Percentiles rank a stretch among this genome's conserved stretches.
These are phyloP conservation scores for Penicillium janthinellum DNA, from an alignment of 2,329 filamentous ascomycete species.

Conservation along the genomic window DNA sequence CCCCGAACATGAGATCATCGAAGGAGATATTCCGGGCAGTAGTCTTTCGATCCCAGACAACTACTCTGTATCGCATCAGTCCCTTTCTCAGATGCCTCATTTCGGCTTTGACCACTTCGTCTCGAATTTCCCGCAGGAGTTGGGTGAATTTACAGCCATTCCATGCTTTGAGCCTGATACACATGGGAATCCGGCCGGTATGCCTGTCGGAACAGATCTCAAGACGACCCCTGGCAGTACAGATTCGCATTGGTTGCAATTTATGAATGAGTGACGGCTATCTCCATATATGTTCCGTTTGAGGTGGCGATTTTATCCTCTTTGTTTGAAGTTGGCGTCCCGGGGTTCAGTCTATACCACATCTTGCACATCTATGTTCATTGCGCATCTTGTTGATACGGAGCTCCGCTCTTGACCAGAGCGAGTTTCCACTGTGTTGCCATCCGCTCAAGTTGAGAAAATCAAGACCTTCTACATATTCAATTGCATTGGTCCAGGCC, in stretches of 20 bases:
- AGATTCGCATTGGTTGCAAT: slow-evolving; percentile 40
- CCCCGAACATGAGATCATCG: slow-evolving; percentile 21
- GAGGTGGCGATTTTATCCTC: slow-evolving; percentile 6
- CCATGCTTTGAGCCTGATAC: slow-evolving; percentile 42
- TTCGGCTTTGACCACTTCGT: slow-evolving; percentile 45
- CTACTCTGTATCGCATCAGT: slow-evolving; percentile 33
- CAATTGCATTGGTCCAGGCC: not conserved
- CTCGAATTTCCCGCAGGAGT: slow-evolving; percentile 44
- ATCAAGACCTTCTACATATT: not conserved
- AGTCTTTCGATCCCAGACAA: slow-evolving; percentile 29
- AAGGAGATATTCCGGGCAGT: slow-evolving; percentile 24
- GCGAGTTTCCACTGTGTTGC: not conserved
- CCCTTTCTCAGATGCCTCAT: slow-evolving; percentile 35
- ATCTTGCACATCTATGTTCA: not conserved
- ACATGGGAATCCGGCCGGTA: slow-evolving; percentile 22
- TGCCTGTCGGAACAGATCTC: slow-evolving; percentile 26
- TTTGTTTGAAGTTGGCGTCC: slow-evolving; percentile 6
- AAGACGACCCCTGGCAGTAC: slow-evolving; percentile 24
- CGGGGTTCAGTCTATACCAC: slow-evolving; percentile 1
- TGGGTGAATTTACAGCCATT: slow-evolving; percentile 45
- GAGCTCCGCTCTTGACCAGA: too few species aligned
- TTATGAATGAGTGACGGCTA: slow-evolving; percentile 33
- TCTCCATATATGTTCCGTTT: slow-evolving; percentile 8
- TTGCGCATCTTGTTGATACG: not conserved
- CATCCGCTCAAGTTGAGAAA: not conserved